Conservation (phyloP, 176 grass and related monocot genomes). For the Avena sativa region DNA sequence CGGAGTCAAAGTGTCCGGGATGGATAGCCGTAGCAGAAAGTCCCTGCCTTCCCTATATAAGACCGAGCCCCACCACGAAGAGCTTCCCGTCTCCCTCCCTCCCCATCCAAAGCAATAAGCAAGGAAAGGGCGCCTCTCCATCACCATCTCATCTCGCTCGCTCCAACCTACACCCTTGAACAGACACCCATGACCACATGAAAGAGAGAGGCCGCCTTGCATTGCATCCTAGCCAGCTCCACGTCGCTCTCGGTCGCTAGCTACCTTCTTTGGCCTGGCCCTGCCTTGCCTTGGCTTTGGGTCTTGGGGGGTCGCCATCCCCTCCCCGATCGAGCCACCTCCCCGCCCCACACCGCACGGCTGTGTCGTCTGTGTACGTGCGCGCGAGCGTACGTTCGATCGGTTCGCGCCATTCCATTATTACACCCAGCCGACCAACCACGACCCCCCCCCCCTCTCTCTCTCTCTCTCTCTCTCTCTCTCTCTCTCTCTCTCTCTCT, state of each 20-base stretch:
- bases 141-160: background rate
- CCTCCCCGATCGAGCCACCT: background rate
- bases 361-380: background rate
- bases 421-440: background rate
- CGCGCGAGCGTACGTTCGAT: background rate
- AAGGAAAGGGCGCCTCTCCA: background rate
- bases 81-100: constrained; percentile 14
- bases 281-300: background rate
- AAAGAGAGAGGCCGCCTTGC: background rate
- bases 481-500: background rate
- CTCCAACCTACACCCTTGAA: constrained; percentile 26
- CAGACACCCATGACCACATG: constrained; percentile 35
- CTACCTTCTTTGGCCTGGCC: background rate
- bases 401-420: constrained; percentile 32
- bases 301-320: constrained; percentile 42
- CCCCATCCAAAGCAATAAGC: background rate
- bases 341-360: background rate
- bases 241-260: background rate
- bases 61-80: background rate
- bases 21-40: background rate
- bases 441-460: no score
- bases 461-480: background rate
- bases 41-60: constrained; percentile 39
- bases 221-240: background rate
- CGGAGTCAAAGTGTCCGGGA: no score